These are phyloP conservation scores for Yamadazyma diospyri DNA, from an alignment of 1,139 yeast genomes.

Conservation along the genomic window DNA sequence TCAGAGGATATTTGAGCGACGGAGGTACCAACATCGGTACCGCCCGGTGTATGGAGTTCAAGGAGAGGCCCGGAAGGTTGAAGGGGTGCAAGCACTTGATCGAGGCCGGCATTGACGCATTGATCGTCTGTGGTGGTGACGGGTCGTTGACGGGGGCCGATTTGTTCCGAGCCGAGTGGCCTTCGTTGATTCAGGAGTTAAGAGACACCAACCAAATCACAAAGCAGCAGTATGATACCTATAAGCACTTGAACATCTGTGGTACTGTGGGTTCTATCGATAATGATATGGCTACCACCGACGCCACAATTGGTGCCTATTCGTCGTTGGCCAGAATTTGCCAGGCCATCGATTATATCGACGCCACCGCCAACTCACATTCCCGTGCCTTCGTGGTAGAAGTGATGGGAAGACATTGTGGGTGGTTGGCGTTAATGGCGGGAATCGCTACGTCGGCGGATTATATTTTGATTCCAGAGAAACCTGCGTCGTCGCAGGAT, in stretches of 20 bases:
- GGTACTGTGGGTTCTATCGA: slow-evolving; percentile 97
- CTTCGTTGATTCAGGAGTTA: slow-evolving; percentile 73
- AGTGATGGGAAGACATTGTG: slow-evolving; percentile 99
- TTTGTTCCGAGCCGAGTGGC: slow-evolving; percentile 92
- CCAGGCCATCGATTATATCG: slow-evolving; percentile 90
- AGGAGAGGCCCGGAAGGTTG: slow-evolving; percentile 80
- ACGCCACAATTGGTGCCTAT: slow-evolving; percentile 94
- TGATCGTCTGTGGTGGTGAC: slow-evolving; percentile 98
- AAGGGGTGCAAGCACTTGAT: slow-evolving; percentile 81
- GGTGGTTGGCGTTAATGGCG: slow-evolving; percentile 96
- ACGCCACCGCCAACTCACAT: slow-evolving; percentile 95
- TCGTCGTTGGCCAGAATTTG: slow-evolving; percentile 92
- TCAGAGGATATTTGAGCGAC: slow-evolving; percentile 82
- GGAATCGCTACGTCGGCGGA: slow-evolving; percentile 97
- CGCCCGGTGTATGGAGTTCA: slow-evolving; percentile 84
- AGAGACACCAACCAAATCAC: slow-evolving; percentile 52
- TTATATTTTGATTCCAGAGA: slow-evolving; percentile 88
- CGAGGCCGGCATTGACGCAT: slow-evolving; percentile 86
- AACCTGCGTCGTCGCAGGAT: slow-evolving; percentile 56
- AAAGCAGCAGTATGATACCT: slow-evolving; percentile 51
- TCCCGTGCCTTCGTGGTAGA: slow-evolving; percentile 97
- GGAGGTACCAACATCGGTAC: slow-evolving; percentile 98
- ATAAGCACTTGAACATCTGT: slow-evolving; percentile 78
- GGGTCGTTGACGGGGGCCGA: slow-evolving; percentile 98
- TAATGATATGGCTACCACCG: slow-evolving; percentile 96